phyloP scores from a whole-genome alignment of 164 flowering plant genomes.

The Santalum album region DNA sequence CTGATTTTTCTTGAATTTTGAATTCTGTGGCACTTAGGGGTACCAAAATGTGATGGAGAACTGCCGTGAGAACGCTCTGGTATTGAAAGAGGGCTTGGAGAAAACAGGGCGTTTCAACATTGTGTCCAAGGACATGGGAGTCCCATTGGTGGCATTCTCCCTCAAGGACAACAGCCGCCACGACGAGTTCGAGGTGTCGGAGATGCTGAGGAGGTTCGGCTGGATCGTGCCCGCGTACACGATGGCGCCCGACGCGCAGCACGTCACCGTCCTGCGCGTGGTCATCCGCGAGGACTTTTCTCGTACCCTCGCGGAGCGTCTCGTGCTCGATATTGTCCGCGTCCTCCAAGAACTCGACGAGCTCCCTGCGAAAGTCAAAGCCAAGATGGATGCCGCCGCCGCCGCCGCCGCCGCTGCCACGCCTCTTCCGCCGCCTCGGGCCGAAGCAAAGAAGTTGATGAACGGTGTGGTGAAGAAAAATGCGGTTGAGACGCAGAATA shows the following conservation, averaged over 20 bases:
- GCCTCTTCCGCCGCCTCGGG: too few species aligned
- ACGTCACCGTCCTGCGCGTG: slow-evolving; percentile 42
- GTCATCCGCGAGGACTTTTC: slow-evolving; percentile 72
- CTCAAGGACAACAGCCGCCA: slow-evolving; percentile 24
- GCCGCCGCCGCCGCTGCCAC: not conserved
- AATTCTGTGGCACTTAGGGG: slow-evolving; percentile 11
- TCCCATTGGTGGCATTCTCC: slow-evolving; percentile 35
- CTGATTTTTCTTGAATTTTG: not conserved
- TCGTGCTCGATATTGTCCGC: slow-evolving; percentile 41
- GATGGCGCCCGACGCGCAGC: slow-evolving; percentile 52
- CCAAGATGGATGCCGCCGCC: slow-evolving; percentile 2
- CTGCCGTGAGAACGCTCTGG: slow-evolving; percentile 22
- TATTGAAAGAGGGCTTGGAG: slow-evolving; percentile 25
- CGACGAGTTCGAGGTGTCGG: slow-evolving; percentile 27
- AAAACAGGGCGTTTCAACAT: slow-evolving; percentile 29
- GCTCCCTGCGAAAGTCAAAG: slow-evolving; percentile 19
- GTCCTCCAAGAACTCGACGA: slow-evolving; percentile 51
- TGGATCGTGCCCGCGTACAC: slow-evolving; percentile 59
- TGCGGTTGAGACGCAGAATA: slow-evolving; percentile 32
- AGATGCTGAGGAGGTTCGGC: slow-evolving; percentile 22
- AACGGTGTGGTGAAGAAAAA: slow-evolving; percentile 26
- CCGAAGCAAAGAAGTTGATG: not conserved
- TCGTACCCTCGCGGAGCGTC: slow-evolving; percentile 59
- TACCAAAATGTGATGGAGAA: slow-evolving; percentile 34
- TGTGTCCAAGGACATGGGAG: slow-evolving; percentile 27